Conservation (phyloP, 345 rosid genomes). For the Salix udensis region DNA sequence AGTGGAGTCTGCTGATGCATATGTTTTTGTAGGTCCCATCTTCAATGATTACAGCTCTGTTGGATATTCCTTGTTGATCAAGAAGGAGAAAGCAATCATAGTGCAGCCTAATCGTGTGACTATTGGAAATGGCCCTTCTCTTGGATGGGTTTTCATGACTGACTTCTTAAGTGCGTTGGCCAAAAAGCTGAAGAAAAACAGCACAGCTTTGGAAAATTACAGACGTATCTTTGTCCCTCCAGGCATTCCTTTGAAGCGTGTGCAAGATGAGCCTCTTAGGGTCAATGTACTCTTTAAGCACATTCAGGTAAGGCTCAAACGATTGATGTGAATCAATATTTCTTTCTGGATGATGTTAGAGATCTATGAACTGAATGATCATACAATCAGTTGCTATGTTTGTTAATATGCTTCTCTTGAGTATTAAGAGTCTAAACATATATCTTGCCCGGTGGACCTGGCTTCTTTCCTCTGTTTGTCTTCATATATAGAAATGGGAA, state of each 20-base stretch:
- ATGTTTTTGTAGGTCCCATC: conserved; percentile 65
- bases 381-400: not conserved
- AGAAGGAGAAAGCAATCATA: conserved; percentile 52
- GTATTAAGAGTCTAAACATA: not conserved
- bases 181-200: conserved; percentile 58
- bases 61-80: conserved; percentile 65
- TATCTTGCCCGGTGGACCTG: not conserved
- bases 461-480: too few relatives aligned
- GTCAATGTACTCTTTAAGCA: conserved; percentile 67
- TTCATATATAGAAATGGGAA: too few relatives aligned
- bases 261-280: conserved; percentile 54
- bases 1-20: conserved; percentile 78
- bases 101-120: conserved; percentile 70
- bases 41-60: conserved; percentile 75
- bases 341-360: not conserved
- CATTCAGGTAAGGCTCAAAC: conserved; percentile 50
- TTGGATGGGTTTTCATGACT: conserved; percentile 75
- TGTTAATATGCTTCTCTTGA: not conserved
- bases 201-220: conserved; percentile 58
- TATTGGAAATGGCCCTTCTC: conserved; percentile 62
- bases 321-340: not conserved
- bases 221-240: conserved; percentile 55
- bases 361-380: not conserved
- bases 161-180: conserved; percentile 59
- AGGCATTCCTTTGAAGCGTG: conserved; percentile 47